These are phyloP conservation scores for Metschnikowia gruessii DNA, from an alignment of 805 yeast species.

Conservation along the genomic window DNA sequence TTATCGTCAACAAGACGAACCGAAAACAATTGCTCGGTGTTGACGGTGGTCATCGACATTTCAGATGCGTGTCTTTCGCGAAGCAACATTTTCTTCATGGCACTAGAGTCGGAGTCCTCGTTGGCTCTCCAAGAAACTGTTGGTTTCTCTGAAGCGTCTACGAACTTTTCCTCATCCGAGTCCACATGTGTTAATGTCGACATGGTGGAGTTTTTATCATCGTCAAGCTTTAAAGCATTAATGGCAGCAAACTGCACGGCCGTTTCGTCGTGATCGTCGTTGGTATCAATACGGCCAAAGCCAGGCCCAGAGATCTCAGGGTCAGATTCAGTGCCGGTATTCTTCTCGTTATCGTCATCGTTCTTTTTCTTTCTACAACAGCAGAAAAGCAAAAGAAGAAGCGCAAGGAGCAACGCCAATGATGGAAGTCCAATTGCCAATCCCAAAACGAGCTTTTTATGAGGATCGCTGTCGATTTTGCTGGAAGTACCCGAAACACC, in stretches of 20 bases:
- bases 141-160: constrained; percentile 39
- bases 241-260: constrained; percentile 46
- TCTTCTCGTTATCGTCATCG: constrained; percentile 10
- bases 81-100: constrained; percentile 17
- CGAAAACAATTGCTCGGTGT: constrained; percentile 78
- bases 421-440: constrained; percentile 85
- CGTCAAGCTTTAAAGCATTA: constrained; percentile 52
- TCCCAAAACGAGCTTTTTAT: constrained; percentile 75
- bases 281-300: constrained; percentile 29
- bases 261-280: constrained; percentile 26
- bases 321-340: constrained; percentile 3
- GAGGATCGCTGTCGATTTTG: constrained; percentile 21
- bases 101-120: constrained; percentile 29
- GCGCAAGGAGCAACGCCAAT: constrained; percentile 47
- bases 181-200: constrained; percentile 57
- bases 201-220: constrained; percentile 31
- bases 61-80: constrained; percentile 40
- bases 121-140: constrained; percentile 44
- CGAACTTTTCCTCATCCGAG: constrained; percentile 26
- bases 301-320: constrained; percentile 34
- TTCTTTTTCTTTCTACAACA: constrained; percentile 45
- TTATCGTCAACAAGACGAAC: constrained; percentile 69
- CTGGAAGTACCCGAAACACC: constrained; percentile 23
- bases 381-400: constrained; percentile 46
- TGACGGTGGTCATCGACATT: constrained; percentile 75